phyloP scores from a whole-genome alignment of 2,329 filamentous ascomycete genomes.

The Chaetomiaceae sp. region DNA sequence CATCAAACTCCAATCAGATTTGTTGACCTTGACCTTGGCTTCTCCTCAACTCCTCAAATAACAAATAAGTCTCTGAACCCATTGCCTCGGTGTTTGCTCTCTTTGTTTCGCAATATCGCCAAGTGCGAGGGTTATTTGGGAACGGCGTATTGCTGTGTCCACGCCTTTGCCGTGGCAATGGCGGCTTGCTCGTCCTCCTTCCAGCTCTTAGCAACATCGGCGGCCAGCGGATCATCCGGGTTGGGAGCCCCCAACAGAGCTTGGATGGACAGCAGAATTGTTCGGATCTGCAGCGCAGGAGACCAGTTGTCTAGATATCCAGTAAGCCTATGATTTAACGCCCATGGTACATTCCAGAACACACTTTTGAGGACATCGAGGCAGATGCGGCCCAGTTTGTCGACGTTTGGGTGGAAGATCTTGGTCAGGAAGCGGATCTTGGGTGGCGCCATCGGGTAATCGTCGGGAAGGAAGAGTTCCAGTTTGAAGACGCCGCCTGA shows the following conservation, averaged over 20 bases:
- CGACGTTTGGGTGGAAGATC: constrained; percentile 99
- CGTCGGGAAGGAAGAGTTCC: constrained; percentile 94
- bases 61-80: not conserved
- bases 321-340: not conserved
- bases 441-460: constrained; percentile 98
- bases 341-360: constrained; percentile 27
- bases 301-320: constrained; percentile 86
- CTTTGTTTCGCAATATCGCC: not conserved
- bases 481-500: constrained; percentile 84
- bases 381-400: constrained; percentile 95
- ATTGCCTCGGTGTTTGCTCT: not conserved
- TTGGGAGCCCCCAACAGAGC: constrained; percentile 93
- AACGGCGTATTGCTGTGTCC: constrained; percentile 80
- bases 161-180: constrained; percentile 86
- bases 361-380: constrained; percentile 94
- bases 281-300: constrained; percentile 93
- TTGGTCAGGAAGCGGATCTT: constrained; percentile 98
- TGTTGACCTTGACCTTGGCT: not conserved
- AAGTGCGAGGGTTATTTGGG: constrained; percentile 31
- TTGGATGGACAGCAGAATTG: constrained; percentile 97
- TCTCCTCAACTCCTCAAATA: constrained; percentile 8
- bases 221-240: constrained; percentile 95
- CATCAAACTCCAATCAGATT: not conserved
- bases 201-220: constrained; percentile 96
- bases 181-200: constrained; percentile 92